These are phyloP conservation scores for Cynanchum wilfordii DNA, from an alignment of 257 asterid species.

Conservation along the genomic window DNA sequence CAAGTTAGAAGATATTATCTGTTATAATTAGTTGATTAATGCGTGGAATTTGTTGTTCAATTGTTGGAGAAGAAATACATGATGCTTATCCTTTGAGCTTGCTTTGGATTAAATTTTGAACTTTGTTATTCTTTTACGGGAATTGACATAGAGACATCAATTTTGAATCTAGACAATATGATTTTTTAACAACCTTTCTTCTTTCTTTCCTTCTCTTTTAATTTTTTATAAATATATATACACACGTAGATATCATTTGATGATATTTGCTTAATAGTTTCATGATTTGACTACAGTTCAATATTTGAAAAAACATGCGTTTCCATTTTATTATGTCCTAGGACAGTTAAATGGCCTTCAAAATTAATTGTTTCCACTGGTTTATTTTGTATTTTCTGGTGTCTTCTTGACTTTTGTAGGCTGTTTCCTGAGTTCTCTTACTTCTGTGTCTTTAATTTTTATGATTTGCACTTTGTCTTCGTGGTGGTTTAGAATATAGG, in stretches of 20 bases:
- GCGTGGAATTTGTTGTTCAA: slow-evolving; percentile 4
- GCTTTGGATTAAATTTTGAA: neutral
- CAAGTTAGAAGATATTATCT: neutral
- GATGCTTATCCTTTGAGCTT: neutral
- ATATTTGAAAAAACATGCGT: neutral
- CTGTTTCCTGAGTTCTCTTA: neutral
- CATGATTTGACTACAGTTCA: neutral
- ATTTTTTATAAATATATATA: neutral
- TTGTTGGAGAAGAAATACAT: slow-evolving; percentile 1
- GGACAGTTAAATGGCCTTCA: neutral
- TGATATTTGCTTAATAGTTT: neutral
- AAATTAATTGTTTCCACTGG: neutral
- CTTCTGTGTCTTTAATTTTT: neutral
- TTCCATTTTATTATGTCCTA: neutral
- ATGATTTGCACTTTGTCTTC: neutral
- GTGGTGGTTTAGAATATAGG: neutral
- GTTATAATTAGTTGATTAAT: neutral
- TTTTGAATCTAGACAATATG: neutral
- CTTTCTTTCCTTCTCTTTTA: too few species aligned
- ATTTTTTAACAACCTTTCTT: neutral
- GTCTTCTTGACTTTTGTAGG: neutral
- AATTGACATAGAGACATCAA: neutral
- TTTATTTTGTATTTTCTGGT: neutral
- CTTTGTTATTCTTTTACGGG: neutral
- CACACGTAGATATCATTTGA: too few species aligned